Base-by-base conservation (phyloP, 169 alveolate species). In the Ichthyophthirius multifiliis region DNA sequence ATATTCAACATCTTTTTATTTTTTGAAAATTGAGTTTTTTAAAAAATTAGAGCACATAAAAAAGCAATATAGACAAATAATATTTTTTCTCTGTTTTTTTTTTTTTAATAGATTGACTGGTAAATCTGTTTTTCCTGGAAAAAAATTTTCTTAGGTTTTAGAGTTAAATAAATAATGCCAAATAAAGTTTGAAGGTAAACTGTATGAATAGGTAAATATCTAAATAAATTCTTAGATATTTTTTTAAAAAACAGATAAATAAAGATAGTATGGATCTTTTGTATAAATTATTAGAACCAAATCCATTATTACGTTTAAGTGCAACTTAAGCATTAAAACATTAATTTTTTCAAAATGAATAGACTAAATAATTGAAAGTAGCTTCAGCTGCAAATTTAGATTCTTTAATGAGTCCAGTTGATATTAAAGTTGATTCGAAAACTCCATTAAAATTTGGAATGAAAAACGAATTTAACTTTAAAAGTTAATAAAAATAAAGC, bases 271-370 rank as follows among this genome's bases (percentile, higher is more conserved):
- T 45, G 9, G 65, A 74, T 74, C 46, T 74, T 31, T 31, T 74
- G 2, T 16, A 13, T 23, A 43, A 45, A 23, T 13, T 74, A 32
- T 34, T 74, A 12, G 73, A 74, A 3, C 45, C 65, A 10, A 45
- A 74, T 32, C 82, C 82, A 7, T 15, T 10, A 30, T 27, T 23
- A 74, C 44, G 82, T n/a, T 23, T 55, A 4, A 30, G 73, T 10
- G 82, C 82, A 32, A 1, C 16, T 30, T 67, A 74, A 0, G 82
- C 82, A 31, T 46, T 74, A 4, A 23, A 41, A 41, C 82, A 74
- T 45, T 15, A 45, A 23, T 74, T 43, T 27, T 45, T 74, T 39
- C 71, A 34, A 55, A 39, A 55, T 55, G 16, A 34, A 16, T 55
- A 55, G 31, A 55, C 23, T 27, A 39, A 55, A 10, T 0, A 16